Evolutionary conservation across 225 moss, liverwort and hornwort genomes (phyloP).

Genomic region (Bryum argenteum): DNA sequence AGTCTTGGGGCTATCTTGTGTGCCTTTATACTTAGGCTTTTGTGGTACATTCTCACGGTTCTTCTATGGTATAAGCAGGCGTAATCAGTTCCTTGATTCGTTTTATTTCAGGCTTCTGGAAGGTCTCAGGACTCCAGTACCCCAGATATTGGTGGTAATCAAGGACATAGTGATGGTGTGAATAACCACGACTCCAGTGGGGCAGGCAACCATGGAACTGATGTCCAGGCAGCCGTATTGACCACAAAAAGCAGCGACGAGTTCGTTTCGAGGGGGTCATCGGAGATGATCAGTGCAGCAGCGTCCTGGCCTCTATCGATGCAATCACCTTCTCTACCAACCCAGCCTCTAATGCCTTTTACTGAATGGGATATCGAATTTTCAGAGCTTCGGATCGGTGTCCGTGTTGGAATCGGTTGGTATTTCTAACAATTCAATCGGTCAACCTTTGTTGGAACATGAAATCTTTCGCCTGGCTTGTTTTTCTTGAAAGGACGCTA

Average conservation of each 20-base stretch:
- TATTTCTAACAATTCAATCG: constrained; percentile 22
- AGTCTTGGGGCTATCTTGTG: background rate
- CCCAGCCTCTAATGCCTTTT: constrained; percentile 86
- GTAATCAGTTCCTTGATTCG: constrained; percentile 19
- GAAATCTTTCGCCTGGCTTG: background rate
- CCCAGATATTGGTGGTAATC: constrained; percentile 37
- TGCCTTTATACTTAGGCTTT: background rate
- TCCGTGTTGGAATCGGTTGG: constrained; percentile 96
- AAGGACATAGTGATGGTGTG: constrained; percentile 38
- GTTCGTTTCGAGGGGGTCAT: constrained; percentile 39
- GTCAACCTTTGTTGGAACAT: background rate
- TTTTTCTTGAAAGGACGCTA: constrained; percentile 13
- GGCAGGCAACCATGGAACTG: constrained; percentile 39
- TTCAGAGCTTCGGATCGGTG: constrained; percentile 87
- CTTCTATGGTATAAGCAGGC: constrained; percentile 6
- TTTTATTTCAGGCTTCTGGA: constrained; percentile 44
- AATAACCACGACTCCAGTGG: constrained; percentile 38
- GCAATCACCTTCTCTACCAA: constrained; percentile 80
- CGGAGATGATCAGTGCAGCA: constrained; percentile 43
- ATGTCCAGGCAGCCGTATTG: constrained; percentile 32
- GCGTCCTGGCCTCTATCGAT: constrained; percentile 55
- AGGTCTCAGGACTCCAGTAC: constrained; percentile 39
- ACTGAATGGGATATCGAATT: constrained; percentile 97
- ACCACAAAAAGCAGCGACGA: constrained; percentile 40
- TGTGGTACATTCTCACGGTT: background rate